Base-by-base conservation (phyloP, 352 stramenopile genomes). In the Phytophthora cryptogea region DNA sequence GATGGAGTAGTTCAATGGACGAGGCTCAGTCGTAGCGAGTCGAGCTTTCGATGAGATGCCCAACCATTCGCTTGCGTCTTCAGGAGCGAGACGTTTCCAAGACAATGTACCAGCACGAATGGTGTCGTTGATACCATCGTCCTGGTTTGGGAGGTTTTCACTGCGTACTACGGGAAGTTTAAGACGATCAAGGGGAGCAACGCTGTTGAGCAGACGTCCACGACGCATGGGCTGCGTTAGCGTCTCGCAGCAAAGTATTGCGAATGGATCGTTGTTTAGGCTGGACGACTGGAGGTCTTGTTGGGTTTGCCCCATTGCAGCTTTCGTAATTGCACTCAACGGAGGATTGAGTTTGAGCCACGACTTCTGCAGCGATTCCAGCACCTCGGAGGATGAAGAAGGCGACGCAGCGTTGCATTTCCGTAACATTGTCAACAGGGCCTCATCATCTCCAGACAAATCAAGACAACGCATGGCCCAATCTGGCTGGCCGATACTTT, bases 31-130 rank as follows among this genome's bases (percentile, higher is more conserved):
- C 0, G 68, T 51, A 27, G 78, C 72, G 17, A 89, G 59, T 48
- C 88, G 80, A 6, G 70, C 5, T 32, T 70, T 85, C 10, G 40
- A 30, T 4, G 73, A 76, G 0, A 70, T 44, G 0, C 86, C 83
- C 7, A 90, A 36, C 68, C 71, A 85, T 53, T 94, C 76, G n/a
- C 72, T 78, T n/a, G 59, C 53, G 62, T 93, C 80, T 28, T 90
- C 83, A 1, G 86, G 81, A 26, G 71, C 67, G 5, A 94, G 62
- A 1, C 77, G 78, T 55, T 88, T 89, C 86, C 83, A 94, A 16
- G 68, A 52, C 33, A 89, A 62, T 9, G 81, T 61, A n/a, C 55
- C 63, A 9, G 78, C 76, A 23, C 74, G 79, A 17, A 26, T 61
- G 4, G 37, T 59, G 10, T 71, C 53, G 46, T 44, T 59, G 17